Evolutionary conservation across 768 basidiomycete species (phyloP), one percentile per base, ranked within the genome.

Genomic region (Pleurotus djamor): DNA sequence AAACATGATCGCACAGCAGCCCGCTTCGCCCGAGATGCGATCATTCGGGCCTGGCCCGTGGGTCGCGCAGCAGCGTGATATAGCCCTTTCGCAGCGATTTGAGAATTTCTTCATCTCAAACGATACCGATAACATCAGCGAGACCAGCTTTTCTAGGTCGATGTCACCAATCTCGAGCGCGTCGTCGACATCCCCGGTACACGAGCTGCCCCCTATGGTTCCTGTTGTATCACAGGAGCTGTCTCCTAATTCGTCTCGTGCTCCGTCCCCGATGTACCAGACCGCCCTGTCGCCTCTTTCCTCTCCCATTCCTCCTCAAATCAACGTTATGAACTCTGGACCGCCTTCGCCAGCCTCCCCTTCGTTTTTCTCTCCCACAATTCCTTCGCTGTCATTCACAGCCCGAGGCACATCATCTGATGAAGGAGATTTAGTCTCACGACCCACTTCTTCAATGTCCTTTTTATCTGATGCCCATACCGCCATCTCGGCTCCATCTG

Each of bases 51-150:
- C 54, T 17, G 54, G 41, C 44, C 41, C 54, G 38, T 56, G 54
- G 54, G 54, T 56, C 21, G 54, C 54, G 54, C 54, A 56, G 54
- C 54, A 56, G 54, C n/a, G 32, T n/a, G 54, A 56, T 41, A 17
- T 56, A 4, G 54, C 41, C 21, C 21, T 28, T 28, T 28, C 21
- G 21, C 41, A 44, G 54, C 54, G 54, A 7, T 56, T 56, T n/a
- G 37, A 56, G 35, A 56, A 35, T 28, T 13, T 5, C 28, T 3
- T 36, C 35, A 36, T 37, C 9, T 54, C 52, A 5, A 16, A 54
- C 16, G 14, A 13, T 9, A 36, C 34, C 21, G 10, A 12, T 28
- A 12, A 48, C n/a, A 9, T 28, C 21, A 28, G 21, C 21, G 21
- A 28, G 21, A 3, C 21, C 21, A 28, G 21, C 21, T 28, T 28